Evolutionary conservation across 139 green algal genomes (phyloP), one percentile per base, ranked within the genome.

Genomic region (Ettlia oleoabundans): DNA sequence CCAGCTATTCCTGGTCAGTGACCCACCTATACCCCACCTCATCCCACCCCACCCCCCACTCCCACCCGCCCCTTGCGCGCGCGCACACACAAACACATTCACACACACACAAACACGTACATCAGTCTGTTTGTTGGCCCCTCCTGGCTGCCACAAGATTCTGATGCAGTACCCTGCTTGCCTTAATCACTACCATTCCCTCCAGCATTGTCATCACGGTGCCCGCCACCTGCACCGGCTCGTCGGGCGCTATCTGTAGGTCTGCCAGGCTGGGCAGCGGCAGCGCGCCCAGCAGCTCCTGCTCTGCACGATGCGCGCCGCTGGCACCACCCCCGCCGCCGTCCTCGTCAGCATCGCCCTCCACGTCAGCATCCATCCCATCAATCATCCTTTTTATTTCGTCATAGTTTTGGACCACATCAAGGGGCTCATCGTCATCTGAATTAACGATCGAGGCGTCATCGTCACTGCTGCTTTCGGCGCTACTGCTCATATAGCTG

Each of bases 151-250:
- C n/a, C n/a, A n/a, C n/a, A n/a, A n/a, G n/a, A n/a, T n/a, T n/a
- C n/a, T n/a, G n/a, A n/a, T n/a, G n/a, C n/a, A n/a, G n/a, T n/a
- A n/a, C n/a, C n/a, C n/a, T n/a, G n/a, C n/a, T n/a, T 52, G 84
- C 86, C 86, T 89, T 78, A 10, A 92, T 79, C 24, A 92, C 84
- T 10, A 92, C 78, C 35, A 84, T 88, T 41, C 84, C 87, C 55
- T 92, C 87, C 18, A 92, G 41, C 55, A 89, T 62, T 13, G 64
- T 61, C 52, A 64, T 64, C 30, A 92, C 79, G 26, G 1, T 43
- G 30, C 88, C 88, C 32, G 84, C 87, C 8, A 64, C n/a, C 43
- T 38, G 35, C 35, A 92, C 52, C 13, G 58, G 26, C 18, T 90
- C 86, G 0, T 82, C 55, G 4, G 51, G n/a, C 38, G 13, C 33